A percentile compares a stretch with the other conserved stretches of the same genome.
These are phyloP conservation scores for Phytopythium litorale DNA, from an alignment of 352 stramenopile species.

Conservation along the genomic window DNA sequence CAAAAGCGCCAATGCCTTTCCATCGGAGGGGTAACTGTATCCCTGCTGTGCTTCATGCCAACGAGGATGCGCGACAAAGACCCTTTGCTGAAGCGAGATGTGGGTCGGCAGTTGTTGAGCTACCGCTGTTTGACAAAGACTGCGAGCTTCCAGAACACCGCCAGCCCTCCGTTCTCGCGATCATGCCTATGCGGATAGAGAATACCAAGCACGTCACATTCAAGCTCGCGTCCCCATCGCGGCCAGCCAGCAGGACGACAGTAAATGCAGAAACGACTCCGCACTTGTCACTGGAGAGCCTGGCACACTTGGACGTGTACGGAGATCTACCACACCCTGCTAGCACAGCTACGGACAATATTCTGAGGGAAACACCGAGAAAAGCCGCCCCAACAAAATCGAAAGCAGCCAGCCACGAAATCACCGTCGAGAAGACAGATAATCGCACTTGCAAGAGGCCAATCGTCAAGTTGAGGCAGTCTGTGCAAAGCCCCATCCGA, in stretches of 20 bases:
- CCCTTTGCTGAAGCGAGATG: neutral
- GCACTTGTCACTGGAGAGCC: neutral
- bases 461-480: neutral
- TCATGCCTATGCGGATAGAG: neutral
- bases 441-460: neutral
- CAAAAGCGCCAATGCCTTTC: neutral
- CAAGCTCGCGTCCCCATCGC: neutral
- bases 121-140: neutral
- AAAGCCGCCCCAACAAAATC: neutral
- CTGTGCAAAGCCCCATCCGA: neutral
- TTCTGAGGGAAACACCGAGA: neutral
- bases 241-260: too few species aligned
- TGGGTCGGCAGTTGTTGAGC: neutral
- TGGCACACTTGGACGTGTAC: neutral
- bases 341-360: neutral
- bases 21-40: neutral
- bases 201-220: neutral
- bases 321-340: neutral
- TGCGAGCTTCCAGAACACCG: neutral
- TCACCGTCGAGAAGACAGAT: neutral
- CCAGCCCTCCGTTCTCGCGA: neutral
- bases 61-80: neutral
- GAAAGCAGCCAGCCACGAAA: neutral
- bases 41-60: neutral
- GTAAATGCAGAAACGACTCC: neutral